Base-by-base conservation (phyloP, 352 stramenopile species). In the Globisporangium lucens region DNA sequence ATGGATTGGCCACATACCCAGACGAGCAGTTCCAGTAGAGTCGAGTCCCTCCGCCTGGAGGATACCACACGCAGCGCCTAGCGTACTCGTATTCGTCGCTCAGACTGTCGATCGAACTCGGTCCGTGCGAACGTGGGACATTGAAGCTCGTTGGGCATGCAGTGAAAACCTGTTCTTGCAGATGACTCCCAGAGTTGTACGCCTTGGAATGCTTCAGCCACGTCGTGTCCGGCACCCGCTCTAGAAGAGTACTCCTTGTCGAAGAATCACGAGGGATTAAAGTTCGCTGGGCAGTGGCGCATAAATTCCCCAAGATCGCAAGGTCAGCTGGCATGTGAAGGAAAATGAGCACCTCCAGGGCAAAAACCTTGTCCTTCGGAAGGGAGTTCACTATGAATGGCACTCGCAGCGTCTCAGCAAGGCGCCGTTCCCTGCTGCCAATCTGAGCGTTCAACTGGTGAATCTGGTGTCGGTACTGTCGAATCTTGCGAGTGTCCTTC, bases 291-390 rank as follows among this genome's bases (percentile, higher is more conserved):
- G 78, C 77, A 7, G 30, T 59, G 0, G 78, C 15, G 27, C 72
- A 85, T n/a, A 90, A 62, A 15, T 74, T 73, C 0, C 65, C 77
- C 12, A 82, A 47, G 29, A 81, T 63, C 20, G 78, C 71, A 13
- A 90, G 35, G 24, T 84, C 66, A 9, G 61, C 61, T 0, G 82
- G 79, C 49, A 83, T 71, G 0, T 69, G 60, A 4, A 87, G 35
- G 49, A 83, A 82, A 52, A 87, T 87, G 17, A 90, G 67, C 6
- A 81, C 61, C 52, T 77, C 65, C 17, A 80, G 57, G 0, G 73
- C 76, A 5, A 78, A 69, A 0, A 22, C 4, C 24, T 60, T 59
- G 24, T 71, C 35, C 15, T 33, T 53, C 9, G 77, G 77, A 15
- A 89, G 69, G 0, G 76, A 71, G 20, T 66, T 75, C 2, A 73